A percentile compares a stretch with the other conserved stretches of the same genome.
phyloP scores from a whole-genome alignment of 345 rosid genomes.

The Xanthoceras sorbifolium region DNA sequence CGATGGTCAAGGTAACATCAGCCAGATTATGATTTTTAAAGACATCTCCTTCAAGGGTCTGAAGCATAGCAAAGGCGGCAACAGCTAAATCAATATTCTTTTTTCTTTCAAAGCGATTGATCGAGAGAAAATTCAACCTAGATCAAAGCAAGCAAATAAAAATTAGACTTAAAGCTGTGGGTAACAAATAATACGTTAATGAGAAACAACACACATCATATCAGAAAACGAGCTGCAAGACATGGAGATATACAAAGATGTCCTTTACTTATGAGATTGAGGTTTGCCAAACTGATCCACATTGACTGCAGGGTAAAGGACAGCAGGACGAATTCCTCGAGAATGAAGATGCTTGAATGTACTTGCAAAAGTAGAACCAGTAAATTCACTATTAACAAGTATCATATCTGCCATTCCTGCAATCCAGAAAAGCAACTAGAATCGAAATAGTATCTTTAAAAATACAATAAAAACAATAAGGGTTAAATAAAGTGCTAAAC shows the following conservation, averaged over 20 bases:
- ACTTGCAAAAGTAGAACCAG: constrained; percentile 80
- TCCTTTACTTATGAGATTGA: constrained; percentile 51
- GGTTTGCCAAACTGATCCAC: constrained; percentile 74
- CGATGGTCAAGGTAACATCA: constrained; percentile 67
- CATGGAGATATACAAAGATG: constrained; percentile 35
- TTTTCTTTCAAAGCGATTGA: constrained; percentile 90
- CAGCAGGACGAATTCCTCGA: constrained; percentile 67
- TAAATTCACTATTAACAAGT: constrained; percentile 86
- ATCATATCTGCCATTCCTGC: constrained; percentile 90
- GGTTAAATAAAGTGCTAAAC: constrained; percentile 2
- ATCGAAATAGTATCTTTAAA: not conserved
- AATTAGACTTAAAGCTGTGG: constrained; percentile 4
- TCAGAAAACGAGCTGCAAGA: constrained; percentile 22
- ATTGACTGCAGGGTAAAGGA: constrained; percentile 89
- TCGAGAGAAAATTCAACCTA: constrained; percentile 82
- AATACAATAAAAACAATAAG: not conserved
- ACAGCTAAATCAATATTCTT: constrained; percentile 90
- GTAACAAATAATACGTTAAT: not conserved
- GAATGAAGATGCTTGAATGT: constrained; percentile 80
- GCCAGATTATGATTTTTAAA: constrained; percentile 23
- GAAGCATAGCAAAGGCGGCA: constrained; percentile 80
- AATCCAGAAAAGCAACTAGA: constrained; percentile 16
- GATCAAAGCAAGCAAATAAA: constrained; percentile 19
- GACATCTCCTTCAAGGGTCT: constrained; percentile 39
- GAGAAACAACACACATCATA: not conserved